A percentile compares a stretch with the other conserved stretches of the same genome.
These are phyloP conservation scores for Populus tomentosa DNA, from an alignment of 441 rosid species.

Conservation along the genomic window DNA sequence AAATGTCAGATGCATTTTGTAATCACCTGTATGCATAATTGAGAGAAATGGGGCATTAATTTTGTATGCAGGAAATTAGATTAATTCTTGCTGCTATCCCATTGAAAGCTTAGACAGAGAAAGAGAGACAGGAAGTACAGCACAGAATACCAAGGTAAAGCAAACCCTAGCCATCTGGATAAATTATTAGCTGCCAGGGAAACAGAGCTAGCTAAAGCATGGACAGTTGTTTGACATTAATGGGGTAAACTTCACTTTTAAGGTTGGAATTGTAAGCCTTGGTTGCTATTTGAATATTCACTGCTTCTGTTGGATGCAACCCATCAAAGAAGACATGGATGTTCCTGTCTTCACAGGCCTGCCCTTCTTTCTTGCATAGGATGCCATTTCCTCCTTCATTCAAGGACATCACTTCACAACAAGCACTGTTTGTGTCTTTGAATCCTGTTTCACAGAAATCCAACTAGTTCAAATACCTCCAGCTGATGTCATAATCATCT, in stretches of 20 bases:
- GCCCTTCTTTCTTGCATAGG: conserved; percentile 37
- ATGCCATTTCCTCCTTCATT: conserved; percentile 32
- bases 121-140: no score
- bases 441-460: conserved; percentile 27
- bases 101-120: no score
- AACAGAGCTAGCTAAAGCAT: conserved; percentile 8
- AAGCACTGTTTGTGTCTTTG: conserved; percentile 22
- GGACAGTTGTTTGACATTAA: conserved; percentile 34
- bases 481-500: background rate
- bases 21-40: no score
- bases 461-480: background rate
- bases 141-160: no score
- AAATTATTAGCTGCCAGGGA: background rate
- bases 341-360: conserved; percentile 30
- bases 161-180: no score
- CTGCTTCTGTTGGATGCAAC: conserved; percentile 57
- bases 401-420: conserved; percentile 32
- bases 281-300: conserved; percentile 33
- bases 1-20: no score
- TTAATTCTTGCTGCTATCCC: no score
- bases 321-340: conserved; percentile 46
- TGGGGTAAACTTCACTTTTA: conserved; percentile 38
- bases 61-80: no score
- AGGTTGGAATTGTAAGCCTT: conserved; percentile 40
- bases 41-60: no score